These are phyloP conservation scores for Sophora flavescens DNA, from an alignment of 306 rosid genomes.

Conservation along the genomic window DNA sequence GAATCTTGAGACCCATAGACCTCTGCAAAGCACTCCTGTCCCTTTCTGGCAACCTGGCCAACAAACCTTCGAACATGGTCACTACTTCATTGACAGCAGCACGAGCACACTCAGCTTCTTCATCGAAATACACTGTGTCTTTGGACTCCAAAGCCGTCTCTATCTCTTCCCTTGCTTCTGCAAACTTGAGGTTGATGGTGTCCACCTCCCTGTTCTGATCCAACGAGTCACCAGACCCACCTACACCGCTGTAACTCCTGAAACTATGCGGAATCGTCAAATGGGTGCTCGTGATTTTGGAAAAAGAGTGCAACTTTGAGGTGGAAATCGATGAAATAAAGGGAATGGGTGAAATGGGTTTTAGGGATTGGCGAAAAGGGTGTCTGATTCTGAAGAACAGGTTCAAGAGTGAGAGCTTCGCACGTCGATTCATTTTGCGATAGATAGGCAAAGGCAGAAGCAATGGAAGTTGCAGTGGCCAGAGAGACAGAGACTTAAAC, in stretches of 20 bases:
- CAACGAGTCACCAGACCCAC: conserved; percentile 50
- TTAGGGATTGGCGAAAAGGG: conserved; percentile 42
- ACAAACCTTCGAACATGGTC: conserved; percentile 61
- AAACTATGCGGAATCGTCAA: conserved; percentile 24
- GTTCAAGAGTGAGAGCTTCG: conserved; percentile 50
- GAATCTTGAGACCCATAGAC: conserved; percentile 92
- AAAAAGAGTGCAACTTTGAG: conserved; percentile 48
- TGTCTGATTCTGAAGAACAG: conserved; percentile 41
- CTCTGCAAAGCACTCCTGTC: conserved; percentile 74
- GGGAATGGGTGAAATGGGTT: conserved; percentile 38
- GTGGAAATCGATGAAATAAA: conserved; percentile 41
- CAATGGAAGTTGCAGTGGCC: conserved; percentile 3
- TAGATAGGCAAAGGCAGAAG: not conserved
- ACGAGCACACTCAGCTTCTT: conserved; percentile 97
- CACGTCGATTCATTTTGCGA: conserved; percentile 59
- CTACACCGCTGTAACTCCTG: conserved; percentile 58
- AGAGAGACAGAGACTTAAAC: conserved; percentile 2
- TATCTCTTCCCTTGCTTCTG: conserved; percentile 95
- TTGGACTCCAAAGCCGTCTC: conserved; percentile 94
- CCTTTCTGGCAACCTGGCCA: conserved; percentile 68
- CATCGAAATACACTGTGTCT: conserved; percentile 89
- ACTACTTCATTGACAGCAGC: conserved; percentile 74
- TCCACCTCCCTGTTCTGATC: conserved; percentile 82
- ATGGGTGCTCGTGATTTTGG: conserved; percentile 40
- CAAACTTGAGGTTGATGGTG: conserved; percentile 88